phyloP scores from a whole-genome alignment of 306 rosid species.

The Quercus dentata region DNA sequence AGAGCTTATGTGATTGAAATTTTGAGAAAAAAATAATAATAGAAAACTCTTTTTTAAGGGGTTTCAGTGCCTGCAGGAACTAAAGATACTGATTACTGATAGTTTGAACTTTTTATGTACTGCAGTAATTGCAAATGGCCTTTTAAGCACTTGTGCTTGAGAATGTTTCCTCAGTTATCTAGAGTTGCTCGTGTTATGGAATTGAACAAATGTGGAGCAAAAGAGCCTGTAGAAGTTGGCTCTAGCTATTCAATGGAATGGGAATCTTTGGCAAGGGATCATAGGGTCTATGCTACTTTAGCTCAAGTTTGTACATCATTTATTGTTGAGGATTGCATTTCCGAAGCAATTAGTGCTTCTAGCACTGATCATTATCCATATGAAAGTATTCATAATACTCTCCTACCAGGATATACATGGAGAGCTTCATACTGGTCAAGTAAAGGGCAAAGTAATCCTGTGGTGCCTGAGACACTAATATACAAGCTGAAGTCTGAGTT shows the following conservation, averaged over 20 bases:
- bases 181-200: conserved; percentile 53
- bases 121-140: conserved; percentile 72
- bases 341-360: conserved; percentile 60
- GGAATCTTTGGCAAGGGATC: conserved; percentile 53
- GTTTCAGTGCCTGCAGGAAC: background rate
- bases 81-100: conserved; percentile 9
- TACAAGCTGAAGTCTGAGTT: conserved; percentile 64
- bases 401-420: conserved; percentile 35
- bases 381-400: conserved; percentile 77
- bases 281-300: conserved; percentile 58
- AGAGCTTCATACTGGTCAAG: conserved; percentile 84
- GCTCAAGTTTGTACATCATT: conserved; percentile 33
- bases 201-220: conserved; percentile 31
- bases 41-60: background rate
- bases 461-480: conserved; percentile 74
- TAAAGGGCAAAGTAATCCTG: conserved; percentile 61
- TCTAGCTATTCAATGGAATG: conserved; percentile 56
- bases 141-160: conserved; percentile 79
- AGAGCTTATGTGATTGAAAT: background rate
- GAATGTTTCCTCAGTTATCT: conserved; percentile 76
- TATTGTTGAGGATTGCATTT: conserved; percentile 42
- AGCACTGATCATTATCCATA: conserved; percentile 84
- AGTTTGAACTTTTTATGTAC: conserved; percentile 23
- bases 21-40: background rate
- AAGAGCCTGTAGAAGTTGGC: conserved; percentile 50